A percentile compares a stretch with the other conserved stretches of the same genome.
Conservation (phyloP, 768 basidiomycete genomes). For the Rhodosporidiobolus sp. region DNA sequence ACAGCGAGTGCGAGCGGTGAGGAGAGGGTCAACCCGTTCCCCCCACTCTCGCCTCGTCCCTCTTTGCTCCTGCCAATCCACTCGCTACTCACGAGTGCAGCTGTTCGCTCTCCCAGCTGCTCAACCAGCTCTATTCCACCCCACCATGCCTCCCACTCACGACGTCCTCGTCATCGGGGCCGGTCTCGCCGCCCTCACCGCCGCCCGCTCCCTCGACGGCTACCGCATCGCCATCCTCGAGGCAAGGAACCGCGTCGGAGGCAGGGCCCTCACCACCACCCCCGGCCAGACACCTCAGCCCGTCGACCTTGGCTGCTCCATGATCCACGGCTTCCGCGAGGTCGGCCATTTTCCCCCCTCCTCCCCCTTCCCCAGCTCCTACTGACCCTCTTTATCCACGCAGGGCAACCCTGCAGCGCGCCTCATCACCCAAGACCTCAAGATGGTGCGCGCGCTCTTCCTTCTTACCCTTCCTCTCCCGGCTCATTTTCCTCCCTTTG, state of each 20-base stretch:
- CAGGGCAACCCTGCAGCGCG: conserved; percentile 21
- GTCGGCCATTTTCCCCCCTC: background rate
- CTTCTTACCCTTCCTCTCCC: no score
- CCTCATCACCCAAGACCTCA: background rate
- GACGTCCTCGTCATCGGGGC: conserved; percentile 26
- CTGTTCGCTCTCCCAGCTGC: background rate
- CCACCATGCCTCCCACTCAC: background rate
- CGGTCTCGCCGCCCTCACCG: conserved; percentile 20
- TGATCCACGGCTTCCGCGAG: conserved; percentile 31
- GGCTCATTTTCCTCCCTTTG: background rate
- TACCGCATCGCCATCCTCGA: conserved; percentile 30
- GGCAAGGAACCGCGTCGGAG: conserved; percentile 26
- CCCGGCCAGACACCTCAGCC: background rate
- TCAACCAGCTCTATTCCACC: background rate
- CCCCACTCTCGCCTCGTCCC: background rate
- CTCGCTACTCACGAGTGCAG: background rate
- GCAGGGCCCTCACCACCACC: conserved; percentile 18
- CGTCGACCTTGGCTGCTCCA: conserved; percentile 32
- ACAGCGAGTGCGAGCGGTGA: background rate
- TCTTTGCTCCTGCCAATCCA: no score
- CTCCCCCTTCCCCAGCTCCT: background rate
- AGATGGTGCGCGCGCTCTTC: conserved; percentile 24
- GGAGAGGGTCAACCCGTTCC: background rate
- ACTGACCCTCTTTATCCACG: background rate
- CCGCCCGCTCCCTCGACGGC: conserved; percentile 17